Evolutionary conservation across 805 yeast genomes (phyloP), one percentile per base, ranked within the genome.

Genomic region (Lachancea fermentati): DNA sequence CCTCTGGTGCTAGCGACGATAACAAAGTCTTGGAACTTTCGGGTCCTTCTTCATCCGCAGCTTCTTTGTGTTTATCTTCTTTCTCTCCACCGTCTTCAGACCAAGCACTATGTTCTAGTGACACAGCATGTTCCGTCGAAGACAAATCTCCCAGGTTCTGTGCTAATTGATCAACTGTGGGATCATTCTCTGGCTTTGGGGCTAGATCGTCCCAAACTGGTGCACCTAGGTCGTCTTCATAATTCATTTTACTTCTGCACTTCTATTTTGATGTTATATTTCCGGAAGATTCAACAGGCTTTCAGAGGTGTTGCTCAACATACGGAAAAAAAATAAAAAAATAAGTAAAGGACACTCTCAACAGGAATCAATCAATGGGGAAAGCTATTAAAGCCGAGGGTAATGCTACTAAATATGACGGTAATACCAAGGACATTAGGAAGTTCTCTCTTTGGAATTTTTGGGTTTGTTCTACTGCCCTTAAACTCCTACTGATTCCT

Each of bases 401-500:
- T n/a, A n/a, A n/a, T n/a, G n/a, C n/a, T n/a, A n/a, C n/a, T n/a
- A 26, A 13, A 4, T 26, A 16, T 14, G 17, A 30, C 25, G 4
- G 19, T 18, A 19, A 30, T n/a, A n/a, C n/a, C n/a, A n/a, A 14
- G 18, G 17, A 44, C 28, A 37, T 26, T 19, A 52, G 56, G 36
- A 46, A 60, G 36, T 73, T 68, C 55, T 75, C 85, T 1, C 63
- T 81, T 12, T 74, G 79, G 76, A 78, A 79, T 55, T 75, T 79
- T 14, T 79, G 83, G 76, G 74, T 81, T 7, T 82, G 85, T 3
- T 69, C 79, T 0, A 66, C 79, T 7, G 61, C 76, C 34, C 62
- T 81, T 31, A 81, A 81, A 48, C 58, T 81, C 8, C 66, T 84
- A 16, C 65, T 84, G n/a, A 73, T 78, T 39, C 80, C 84, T 5